Evolutionary conservation across 139 green algal species (phyloP), one percentile per base, ranked within the genome.

Genomic region (Chlamydomonas urium): DNA sequence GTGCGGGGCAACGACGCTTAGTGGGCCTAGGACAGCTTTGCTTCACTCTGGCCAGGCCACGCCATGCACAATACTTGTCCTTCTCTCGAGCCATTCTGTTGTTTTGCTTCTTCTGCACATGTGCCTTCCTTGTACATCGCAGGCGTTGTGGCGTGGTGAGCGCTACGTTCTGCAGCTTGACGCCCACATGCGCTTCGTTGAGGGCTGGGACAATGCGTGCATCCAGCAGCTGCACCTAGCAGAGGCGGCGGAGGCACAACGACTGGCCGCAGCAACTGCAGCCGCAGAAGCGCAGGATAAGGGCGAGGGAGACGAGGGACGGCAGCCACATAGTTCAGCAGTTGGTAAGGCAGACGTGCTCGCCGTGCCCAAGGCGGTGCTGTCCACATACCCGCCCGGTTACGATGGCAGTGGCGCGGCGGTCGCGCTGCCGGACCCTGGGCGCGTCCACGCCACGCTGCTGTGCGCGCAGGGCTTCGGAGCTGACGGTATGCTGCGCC

Each of bases 91-190:
- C n/a, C n/a, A n/a, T n/a, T n/a, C n/a, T n/a, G n/a, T n/a, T n/a
- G n/a, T n/a, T n/a, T n/a, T n/a, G n/a, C n/a, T n/a, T n/a, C n/a
- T n/a, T n/a, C n/a, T n/a, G n/a, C n/a, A n/a, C n/a, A n/a, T n/a
- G n/a, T n/a, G n/a, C n/a, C n/a, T n/a, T n/a, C n/a, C n/a, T n/a
- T n/a, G n/a, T n/a, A n/a, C n/a, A n/a, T n/a, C n/a, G n/a, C 71
- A 86, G 59, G 34, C 50, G 53, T 77, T 94, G 76, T 93, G 85
- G 85, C 62, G 42, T 5, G 87, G 88, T 0, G 90, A 96, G 73
- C 76, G 85, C 56, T 93, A 77, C 66, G 61, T 86, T n/a, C 72
- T 96, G 74, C 89, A 94, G 76, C 71, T 94, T 1, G 89, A 94
- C 70, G 75, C 86, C 2, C 89, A 94, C 83, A 91, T 89, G 85